Evolutionary conservation across 768 basidiomycete species (phyloP).

Genomic region (Termitomyces sp.): DNA sequence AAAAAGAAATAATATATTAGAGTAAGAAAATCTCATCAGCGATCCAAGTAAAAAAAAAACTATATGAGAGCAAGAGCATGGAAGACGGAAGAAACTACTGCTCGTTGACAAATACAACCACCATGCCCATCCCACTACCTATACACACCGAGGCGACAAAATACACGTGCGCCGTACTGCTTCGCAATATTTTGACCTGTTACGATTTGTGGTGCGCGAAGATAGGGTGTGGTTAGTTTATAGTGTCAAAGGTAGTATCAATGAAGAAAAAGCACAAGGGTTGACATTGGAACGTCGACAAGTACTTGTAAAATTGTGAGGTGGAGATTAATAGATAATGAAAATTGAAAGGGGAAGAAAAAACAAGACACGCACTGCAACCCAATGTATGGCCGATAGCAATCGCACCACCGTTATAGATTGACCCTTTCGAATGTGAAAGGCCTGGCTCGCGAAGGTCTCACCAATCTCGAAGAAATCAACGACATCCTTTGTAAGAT

Average conservation of each 20-base stretch:
- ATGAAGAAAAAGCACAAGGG: no score
- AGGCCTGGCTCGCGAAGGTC: constrained; percentile 58
- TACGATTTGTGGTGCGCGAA: constrained; percentile 79
- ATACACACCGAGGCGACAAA: constrained; percentile 90
- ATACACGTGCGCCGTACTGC: constrained; percentile 69
- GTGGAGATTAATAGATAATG: no score
- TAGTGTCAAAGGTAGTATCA: not conserved
- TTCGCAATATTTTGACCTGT: constrained; percentile 81
- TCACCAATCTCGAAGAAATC: not conserved
- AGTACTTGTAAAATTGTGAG: no score
- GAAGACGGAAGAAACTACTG: constrained; percentile 33
- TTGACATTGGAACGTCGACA: no score
- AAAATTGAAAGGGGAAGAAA: not conserved
- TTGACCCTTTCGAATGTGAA: constrained; percentile 84
- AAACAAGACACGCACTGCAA: constrained; percentile 49
- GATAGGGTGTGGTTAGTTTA: not conserved
- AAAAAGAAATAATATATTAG: no score
- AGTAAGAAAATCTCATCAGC: not conserved
- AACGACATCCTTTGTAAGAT: constrained; percentile 24
- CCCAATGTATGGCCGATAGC: constrained; percentile 88
- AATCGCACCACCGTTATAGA: constrained; percentile 67
- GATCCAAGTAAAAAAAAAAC: not conserved
- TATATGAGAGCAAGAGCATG: not conserved
- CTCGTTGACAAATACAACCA: constrained; percentile 81
- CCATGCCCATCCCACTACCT: constrained; percentile 89